These are phyloP conservation scores for Penicillium sp. DNA, from an alignment of 2,329 filamentous ascomycete genomes.

Conservation along the genomic window DNA sequence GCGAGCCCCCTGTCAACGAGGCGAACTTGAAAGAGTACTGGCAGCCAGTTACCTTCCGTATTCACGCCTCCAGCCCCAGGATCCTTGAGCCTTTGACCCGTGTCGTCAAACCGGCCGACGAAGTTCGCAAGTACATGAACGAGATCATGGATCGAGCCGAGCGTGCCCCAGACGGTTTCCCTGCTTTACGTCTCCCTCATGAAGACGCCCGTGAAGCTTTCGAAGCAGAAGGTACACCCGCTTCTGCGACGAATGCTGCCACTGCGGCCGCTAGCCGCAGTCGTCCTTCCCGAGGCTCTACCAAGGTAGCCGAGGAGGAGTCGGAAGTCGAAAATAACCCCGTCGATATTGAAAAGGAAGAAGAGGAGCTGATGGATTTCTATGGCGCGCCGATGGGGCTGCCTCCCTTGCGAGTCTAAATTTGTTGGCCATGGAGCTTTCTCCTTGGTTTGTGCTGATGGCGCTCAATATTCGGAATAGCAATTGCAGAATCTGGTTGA, in stretches of 20 bases:
- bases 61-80: slow-evolving; percentile 52
- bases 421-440: too few relatives aligned
- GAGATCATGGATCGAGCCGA: slow-evolving; percentile 56
- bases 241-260: slow-evolving; percentile 9
- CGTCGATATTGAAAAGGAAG: slow-evolving; percentile 26
- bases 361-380: slow-evolving; percentile 38
- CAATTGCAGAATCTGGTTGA: too few relatives aligned
- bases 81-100: slow-evolving; percentile 55
- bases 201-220: slow-evolving; percentile 34
- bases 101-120: slow-evolving; percentile 54
- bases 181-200: slow-evolving; percentile 55
- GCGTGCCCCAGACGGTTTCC: slow-evolving; percentile 54
- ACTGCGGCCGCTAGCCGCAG: slow-evolving; percentile 16
- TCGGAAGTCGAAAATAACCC: slow-evolving; percentile 25
- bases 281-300: slow-evolving; percentile 21
- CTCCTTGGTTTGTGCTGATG: too few relatives aligned
- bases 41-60: slow-evolving; percentile 56
- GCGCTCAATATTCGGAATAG: too few relatives aligned
- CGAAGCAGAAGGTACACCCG: slow-evolving; percentile 29
- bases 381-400: slow-evolving; percentile 41
- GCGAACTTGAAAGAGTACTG: slow-evolving; percentile 47
- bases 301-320: slow-evolving; percentile 27
- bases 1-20: slow-evolving; percentile 11
- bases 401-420: slow-evolving; percentile 21
- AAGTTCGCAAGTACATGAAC: slow-evolving; percentile 56